These are phyloP conservation scores for Lenzites betulinus DNA, from an alignment of 768 basidiomycete species.

Conservation along the genomic window DNA sequence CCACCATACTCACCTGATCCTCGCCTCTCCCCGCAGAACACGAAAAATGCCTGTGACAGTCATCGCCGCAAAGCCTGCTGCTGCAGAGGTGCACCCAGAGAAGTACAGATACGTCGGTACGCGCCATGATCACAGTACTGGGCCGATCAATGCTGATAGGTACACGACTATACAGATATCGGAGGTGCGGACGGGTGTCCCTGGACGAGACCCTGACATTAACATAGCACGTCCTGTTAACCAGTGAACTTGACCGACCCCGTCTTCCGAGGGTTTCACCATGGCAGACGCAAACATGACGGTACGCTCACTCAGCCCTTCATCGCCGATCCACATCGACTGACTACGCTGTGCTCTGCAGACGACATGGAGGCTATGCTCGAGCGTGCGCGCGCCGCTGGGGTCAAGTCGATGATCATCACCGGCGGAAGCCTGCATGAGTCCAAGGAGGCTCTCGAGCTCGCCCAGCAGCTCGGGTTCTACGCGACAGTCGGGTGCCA, in stretches of 20 bases:
- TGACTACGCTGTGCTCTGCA: slow-evolving; percentile 22
- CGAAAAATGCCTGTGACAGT: slow-evolving; percentile 32
- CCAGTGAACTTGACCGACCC: slow-evolving; percentile 61
- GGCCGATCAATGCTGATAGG: too few relatives aligned
- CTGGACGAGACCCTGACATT: too few relatives aligned
- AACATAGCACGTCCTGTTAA: neutral
- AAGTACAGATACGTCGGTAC: slow-evolving; percentile 40
- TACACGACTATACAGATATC: too few relatives aligned
- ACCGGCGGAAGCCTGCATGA: slow-evolving; percentile 74
- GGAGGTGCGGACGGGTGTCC: slow-evolving; percentile 32
- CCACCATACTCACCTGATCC: neutral
- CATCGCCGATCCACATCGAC: slow-evolving; percentile 23
- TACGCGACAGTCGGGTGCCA: slow-evolving; percentile 81
- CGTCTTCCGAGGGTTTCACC: slow-evolving; percentile 55
- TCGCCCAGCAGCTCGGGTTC: slow-evolving; percentile 60
- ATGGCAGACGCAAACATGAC: slow-evolving; percentile 51
- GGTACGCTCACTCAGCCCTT: slow-evolving; percentile 41
- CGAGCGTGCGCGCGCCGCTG: slow-evolving; percentile 54
- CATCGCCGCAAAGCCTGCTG: slow-evolving; percentile 24
- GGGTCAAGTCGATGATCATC: slow-evolving; percentile 71
- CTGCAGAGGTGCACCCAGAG: slow-evolving; percentile 16
- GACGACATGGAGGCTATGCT: slow-evolving; percentile 68
- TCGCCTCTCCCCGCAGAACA: neutral
- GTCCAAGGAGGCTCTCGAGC: slow-evolving; percentile 54
- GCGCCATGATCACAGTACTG: neutral